Evolutionary conservation across 2,329 filamentous ascomycete species (phyloP).

Genomic region (Cordyceps tenuipes): DNA sequence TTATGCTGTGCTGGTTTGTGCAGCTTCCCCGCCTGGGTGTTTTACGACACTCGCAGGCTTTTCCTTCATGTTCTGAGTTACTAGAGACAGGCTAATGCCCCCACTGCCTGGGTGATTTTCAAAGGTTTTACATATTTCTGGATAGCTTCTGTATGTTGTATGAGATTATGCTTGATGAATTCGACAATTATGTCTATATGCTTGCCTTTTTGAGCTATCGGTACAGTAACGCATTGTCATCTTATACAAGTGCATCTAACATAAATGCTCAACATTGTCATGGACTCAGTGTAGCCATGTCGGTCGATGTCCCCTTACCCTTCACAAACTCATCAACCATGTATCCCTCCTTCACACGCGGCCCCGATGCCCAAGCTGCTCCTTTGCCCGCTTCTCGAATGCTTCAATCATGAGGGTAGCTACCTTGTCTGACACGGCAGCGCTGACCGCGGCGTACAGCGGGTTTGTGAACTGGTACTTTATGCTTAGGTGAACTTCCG

Average conservation of each 20-base stretch:
- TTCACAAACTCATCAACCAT: too few relatives aligned
- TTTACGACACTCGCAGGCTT: constrained; percentile 10
- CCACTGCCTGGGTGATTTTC: background rate
- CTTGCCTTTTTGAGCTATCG: background rate
- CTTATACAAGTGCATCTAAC: background rate
- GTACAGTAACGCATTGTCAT: background rate
- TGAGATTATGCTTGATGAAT: background rate
- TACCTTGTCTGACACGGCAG: constrained; percentile 73
- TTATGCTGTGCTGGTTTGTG: background rate
- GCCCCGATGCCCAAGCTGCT: constrained; percentile 19
- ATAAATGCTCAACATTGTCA: background rate
- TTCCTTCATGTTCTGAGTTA: background rate
- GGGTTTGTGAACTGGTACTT: constrained; percentile 82
- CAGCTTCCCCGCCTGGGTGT: background rate
- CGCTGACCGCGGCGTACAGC: constrained; percentile 75
- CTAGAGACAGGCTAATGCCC: constrained; percentile 6
- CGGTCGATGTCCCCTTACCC: too few relatives aligned
- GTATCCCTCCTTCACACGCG: background rate
- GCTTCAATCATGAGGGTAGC: constrained; percentile 86
- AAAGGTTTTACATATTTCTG: background rate
- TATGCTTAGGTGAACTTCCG: constrained; percentile 68
- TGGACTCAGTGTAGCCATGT: background rate
- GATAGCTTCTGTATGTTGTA: background rate
- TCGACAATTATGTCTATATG: background rate
- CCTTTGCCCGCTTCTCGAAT: constrained; percentile 72